Evolutionary conservation across 768 basidiomycete species (phyloP), one percentile per base, ranked within the genome.

Genomic region (Holtermannia corniformis): DNA sequence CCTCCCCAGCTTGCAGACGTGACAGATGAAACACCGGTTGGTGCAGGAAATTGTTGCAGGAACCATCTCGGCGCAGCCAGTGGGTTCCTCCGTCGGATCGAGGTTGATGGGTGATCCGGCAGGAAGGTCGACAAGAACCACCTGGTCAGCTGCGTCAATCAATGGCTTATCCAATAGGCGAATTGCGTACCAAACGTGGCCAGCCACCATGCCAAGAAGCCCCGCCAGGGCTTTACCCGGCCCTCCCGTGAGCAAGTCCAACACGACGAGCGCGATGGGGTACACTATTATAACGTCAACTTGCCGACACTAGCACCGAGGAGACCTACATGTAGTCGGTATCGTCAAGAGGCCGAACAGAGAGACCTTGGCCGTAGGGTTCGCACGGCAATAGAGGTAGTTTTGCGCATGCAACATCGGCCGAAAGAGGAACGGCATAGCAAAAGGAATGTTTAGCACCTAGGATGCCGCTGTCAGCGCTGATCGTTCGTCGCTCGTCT

Each of bases 391-490:
- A 67, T 68, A 72, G 0, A 70, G 51, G 44, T 72, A 72, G 20
- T 64, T 72, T 49, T 72, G 71, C 12, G 71, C 71, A 51, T 67
- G 65, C 2, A 72, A 61, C 10, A 72, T 47, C 1, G 68, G 61
- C 41, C 66, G 55, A 50, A 72, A 72, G 32, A 72, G 60, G 61
- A 72, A 72, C 2, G 67, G 67, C 16, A 63, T 47, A 5, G 48
- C 59, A 21, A 72, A 51, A 4, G 62, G 54, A 46, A 59, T 48
- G 51, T 68, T 70, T 54, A 68, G 52, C 20, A 61, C 28, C 71
- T 72, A 48, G 0, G 22, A n/a, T n/a, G n/a, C n/a, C n/a, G 7
- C 32, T 37, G 32, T 37, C 32, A 37, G 32, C 16, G n/a, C n/a
- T n/a, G n/a, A n/a, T n/a, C n/a, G 3, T 21, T 32, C 43, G 19